Evolutionary conservation across 805 yeast genomes (phyloP), one percentile per base, ranked within the genome.

Genomic region (Yamadazyma philogaea): DNA sequence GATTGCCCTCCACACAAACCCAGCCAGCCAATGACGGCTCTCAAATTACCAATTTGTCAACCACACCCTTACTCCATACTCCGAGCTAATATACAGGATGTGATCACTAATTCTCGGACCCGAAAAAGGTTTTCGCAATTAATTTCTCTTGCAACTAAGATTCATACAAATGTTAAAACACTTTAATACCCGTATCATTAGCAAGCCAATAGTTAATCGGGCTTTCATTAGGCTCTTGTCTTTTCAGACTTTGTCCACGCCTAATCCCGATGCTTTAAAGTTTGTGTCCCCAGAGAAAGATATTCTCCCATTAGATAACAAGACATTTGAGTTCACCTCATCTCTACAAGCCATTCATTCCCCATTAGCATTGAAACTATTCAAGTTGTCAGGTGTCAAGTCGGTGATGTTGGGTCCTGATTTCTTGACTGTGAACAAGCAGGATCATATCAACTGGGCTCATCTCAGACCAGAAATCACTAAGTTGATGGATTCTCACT

Each of bases 211-310:
- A 24, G 10, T n/a, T n/a, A 24, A 24, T n/a, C 10, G 28, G 28
- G 5, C 10, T 3, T 24, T 24, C n/a, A 20, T 16, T 11, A 33
- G 74, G 35, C 51, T 56, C 21, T 56, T 66, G 19, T 59, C 71
- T 1, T 68, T 69, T 52, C 59, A 70, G 45, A 66, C 87, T 0
- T 56, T 75, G 15, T 68, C 82, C 1, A 84, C 93, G 0, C 93
- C 93, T 11, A 84, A 84, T 54, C 86, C 80, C 40, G 80, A 84
- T 59, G 89, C 93, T 1, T 62, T 84, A 42, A 84, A 84, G 55
- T 84, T 82, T 55, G 66, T 82, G 7, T 65, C 79, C 2, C 66
- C 65, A 11, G 78, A 75, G 39, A 59, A 56, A 47, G 55, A 57
- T n/a, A 72, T 78, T 19, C 55, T 74, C 8, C 82, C 82, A 8